Evolutionary conservation across 176 grass and related monocot genomes (phyloP).

Genomic region (Hordeum marinum): DNA sequence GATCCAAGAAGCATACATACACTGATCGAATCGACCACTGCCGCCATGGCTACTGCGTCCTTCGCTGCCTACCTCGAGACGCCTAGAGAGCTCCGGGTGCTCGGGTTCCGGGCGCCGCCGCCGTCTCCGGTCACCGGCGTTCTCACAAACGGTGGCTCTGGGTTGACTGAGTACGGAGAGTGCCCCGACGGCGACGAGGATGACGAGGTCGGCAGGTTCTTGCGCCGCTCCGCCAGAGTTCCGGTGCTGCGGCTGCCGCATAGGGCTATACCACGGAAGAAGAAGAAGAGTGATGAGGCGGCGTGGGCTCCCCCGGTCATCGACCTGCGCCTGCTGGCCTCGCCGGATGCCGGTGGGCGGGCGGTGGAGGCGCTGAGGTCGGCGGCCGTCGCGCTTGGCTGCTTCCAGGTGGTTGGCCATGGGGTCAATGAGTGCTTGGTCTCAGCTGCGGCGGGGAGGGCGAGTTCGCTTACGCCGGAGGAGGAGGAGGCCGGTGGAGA

Average conservation of each 20-base stretch:
- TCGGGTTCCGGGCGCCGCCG: constrained; percentile 63
- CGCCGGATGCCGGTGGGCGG: neutral
- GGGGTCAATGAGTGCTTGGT: constrained; percentile 36
- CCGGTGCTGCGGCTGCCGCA: constrained; percentile 58
- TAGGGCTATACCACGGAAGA: constrained; percentile 34
- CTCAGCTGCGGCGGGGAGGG: constrained; percentile 10
- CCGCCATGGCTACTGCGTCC: constrained; percentile 9
- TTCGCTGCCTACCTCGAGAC: constrained; percentile 27
- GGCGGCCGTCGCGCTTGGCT: constrained; percentile 42
- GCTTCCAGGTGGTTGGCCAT: constrained; percentile 60
- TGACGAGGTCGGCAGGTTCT: constrained; percentile 53
- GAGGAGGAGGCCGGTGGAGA: neutral
- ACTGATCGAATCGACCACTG: no score
- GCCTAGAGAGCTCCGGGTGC: constrained; percentile 27
- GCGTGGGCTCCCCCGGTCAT: constrained; percentile 44
- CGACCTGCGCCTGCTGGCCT: constrained; percentile 34
- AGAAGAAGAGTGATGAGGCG: neutral
- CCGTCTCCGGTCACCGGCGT: constrained; percentile 63
- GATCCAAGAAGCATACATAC: no score
- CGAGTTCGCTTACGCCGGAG: neutral
- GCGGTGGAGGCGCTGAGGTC: constrained; percentile 36
- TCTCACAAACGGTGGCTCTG: constrained; percentile 15
- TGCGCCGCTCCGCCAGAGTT: constrained; percentile 37
- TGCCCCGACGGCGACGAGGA: constrained; percentile 23
- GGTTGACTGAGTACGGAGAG: constrained; percentile 24